Conservation (phyloP, 352 stramenopile species). For the Phytophthora lateralis region DNA sequence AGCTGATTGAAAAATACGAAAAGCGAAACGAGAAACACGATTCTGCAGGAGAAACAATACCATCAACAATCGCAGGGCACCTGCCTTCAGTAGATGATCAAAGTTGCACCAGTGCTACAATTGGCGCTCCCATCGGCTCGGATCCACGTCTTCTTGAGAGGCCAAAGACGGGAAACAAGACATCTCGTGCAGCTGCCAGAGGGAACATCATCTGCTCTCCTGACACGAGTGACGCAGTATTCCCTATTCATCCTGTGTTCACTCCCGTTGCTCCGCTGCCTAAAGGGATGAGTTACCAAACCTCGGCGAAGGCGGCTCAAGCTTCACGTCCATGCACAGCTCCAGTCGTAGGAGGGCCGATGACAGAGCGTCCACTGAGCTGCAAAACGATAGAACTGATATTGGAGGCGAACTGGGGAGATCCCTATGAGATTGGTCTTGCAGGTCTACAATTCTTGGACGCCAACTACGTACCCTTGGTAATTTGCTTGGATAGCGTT, state of each 20-base stretch:
- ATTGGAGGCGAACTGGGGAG: conserved; percentile 72
- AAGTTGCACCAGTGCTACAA: background rate
- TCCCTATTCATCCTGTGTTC: conserved; percentile 19
- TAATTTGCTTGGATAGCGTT: conserved; percentile 30
- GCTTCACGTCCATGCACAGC: conserved; percentile 58
- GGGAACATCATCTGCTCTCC: conserved; percentile 29
- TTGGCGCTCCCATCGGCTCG: background rate
- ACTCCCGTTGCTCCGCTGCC: conserved; percentile 46
- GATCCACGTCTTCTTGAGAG: conserved; percentile 43
- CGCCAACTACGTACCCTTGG: conserved; percentile 51
- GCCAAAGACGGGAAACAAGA: conserved; percentile 61
- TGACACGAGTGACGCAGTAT: conserved; percentile 7
- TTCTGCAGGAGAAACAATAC: background rate
- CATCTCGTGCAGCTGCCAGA: conserved; percentile 32
- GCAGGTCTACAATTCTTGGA: conserved; percentile 70
- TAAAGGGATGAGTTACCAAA: conserved; percentile 41
- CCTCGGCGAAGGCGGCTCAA: conserved; percentile 17
- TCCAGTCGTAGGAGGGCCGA: conserved; percentile 52
- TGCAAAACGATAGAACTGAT: conserved; percentile 61
- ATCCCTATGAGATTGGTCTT: conserved; percentile 71
- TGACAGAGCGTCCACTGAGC: conserved; percentile 46
- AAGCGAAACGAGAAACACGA: conserved; percentile 36
- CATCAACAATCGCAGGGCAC: background rate
- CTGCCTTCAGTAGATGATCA: background rate
- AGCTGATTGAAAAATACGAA: conserved; percentile 86